A percentile compares a stretch with the other conserved stretches of the same genome.
These are phyloP conservation scores for Colletotrichum cuscutae DNA, from an alignment of 2,329 filamentous ascomycete species.

Conservation along the genomic window DNA sequence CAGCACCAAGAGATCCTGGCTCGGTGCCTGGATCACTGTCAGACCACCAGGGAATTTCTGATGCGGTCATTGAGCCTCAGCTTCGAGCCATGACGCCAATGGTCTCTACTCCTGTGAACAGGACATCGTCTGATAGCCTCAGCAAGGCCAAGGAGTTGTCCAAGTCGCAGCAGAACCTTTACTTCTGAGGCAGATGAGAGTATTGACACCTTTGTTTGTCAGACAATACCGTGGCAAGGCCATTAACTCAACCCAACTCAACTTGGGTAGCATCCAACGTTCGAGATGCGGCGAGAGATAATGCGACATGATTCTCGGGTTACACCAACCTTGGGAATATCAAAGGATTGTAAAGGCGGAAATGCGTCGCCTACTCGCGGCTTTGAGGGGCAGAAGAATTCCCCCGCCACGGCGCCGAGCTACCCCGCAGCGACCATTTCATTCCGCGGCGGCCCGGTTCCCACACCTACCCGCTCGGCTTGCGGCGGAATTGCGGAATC, in stretches of 20 bases:
- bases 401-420: constrained; percentile 25
- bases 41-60: not conserved
- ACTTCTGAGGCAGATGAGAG: constrained; percentile 1
- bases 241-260: not conserved
- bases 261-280: not conserved
- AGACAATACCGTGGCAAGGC: not conserved
- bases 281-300: not conserved
- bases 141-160: constrained; percentile 28
- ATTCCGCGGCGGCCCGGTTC: constrained; percentile 29
- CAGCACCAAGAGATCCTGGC: not conserved
- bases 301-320: not conserved
- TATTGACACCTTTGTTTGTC: not conserved
- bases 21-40: not conserved
- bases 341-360: not conserved
- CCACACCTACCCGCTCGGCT: constrained; percentile 34
- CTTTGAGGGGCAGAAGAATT: constrained; percentile 7
- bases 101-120: not conserved
- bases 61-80: constrained; percentile 10
- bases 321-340: not conserved
- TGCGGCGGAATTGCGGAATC: constrained; percentile 35
- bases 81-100: constrained; percentile 16
- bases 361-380: constrained; percentile 21
- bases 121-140: not conserved
- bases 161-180: constrained; percentile 29
- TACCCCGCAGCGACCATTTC: constrained; percentile 21